Conservation (phyloP, 768 basidiomycete genomes). For the Macrocybe gigantea region DNA sequence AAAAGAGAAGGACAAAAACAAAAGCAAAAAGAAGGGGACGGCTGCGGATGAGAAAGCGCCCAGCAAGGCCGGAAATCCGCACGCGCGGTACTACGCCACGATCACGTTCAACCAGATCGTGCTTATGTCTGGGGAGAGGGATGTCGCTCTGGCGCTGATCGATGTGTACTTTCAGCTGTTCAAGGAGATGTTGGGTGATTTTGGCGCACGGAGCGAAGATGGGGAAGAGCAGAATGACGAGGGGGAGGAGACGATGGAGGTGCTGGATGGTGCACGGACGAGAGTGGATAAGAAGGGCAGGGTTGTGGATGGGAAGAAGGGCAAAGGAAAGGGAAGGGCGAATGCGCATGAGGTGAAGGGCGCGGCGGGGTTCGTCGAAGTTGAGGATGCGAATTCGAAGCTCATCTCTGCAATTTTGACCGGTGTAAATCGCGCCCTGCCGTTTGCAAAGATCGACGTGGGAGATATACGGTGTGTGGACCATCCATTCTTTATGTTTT, state of each 20-base stretch:
- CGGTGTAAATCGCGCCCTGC: conserved; percentile 91
- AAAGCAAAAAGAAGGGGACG: neutral
- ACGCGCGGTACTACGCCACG: conserved; percentile 86
- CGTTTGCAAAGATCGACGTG: conserved; percentile 81
- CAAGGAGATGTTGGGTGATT: conserved; percentile 75
- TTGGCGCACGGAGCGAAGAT: conserved; percentile 15
- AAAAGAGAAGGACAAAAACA: conserved; percentile 22
- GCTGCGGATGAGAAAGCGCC: neutral
- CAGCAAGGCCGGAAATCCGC: conserved; percentile 43
- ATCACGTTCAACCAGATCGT: conserved; percentile 96
- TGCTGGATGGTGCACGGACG: too few relatives aligned
- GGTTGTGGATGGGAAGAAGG: conserved; percentile 20
- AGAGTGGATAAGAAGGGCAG: conserved; percentile 18
- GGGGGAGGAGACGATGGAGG: conserved; percentile 20
- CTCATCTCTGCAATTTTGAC: conserved; percentile 87
- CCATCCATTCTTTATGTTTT: neutral
- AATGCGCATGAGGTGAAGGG: conserved; percentile 35
- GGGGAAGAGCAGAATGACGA: conserved; percentile 27
- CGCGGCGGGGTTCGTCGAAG: conserved; percentile 64
- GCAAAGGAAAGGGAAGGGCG: conserved; percentile 32
- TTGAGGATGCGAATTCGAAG: conserved; percentile 76
- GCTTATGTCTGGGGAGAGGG: conserved; percentile 58
- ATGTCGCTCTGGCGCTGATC: conserved; percentile 73
- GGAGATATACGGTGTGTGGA: conserved; percentile 53
- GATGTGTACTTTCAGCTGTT: conserved; percentile 96